These are phyloP conservation scores for Euryodendron excelsum DNA, from an alignment of 148 eudicot genomes.

Conservation along the genomic window DNA sequence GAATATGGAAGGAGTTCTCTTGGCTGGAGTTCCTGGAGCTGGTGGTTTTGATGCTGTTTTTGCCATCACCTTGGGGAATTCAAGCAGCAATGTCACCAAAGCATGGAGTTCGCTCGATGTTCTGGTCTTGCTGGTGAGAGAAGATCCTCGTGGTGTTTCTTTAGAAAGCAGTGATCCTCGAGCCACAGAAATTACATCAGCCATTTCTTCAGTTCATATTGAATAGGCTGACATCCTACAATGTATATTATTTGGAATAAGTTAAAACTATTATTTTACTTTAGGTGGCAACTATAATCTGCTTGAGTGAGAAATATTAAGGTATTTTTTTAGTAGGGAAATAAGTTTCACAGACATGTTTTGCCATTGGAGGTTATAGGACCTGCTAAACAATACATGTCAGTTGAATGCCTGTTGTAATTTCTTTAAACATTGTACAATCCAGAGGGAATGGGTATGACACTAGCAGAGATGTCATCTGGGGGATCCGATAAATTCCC, in stretches of 20 bases:
- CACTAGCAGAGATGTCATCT: not conserved
- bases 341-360: not conserved
- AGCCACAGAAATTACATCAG: constrained; percentile 44
- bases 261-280: not conserved
- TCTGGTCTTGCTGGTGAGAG: constrained; percentile 76
- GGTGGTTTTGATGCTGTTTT: constrained; percentile 93
- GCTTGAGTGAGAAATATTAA: not conserved
- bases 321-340: too few species aligned
- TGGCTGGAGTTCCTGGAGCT: constrained; percentile 97
- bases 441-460: not conserved
- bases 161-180: constrained; percentile 73
- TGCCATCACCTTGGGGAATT: constrained; percentile 63
- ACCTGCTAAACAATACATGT: not conserved
- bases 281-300: not conserved
- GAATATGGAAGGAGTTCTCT: constrained; percentile 78
- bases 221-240: constrained; percentile 12
- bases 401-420: not conserved
- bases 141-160: constrained; percentile 77
- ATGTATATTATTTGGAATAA: not conserved
- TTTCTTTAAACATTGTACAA: not conserved
- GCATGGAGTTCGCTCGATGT: constrained; percentile 73
- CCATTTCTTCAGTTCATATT: constrained; percentile 53
- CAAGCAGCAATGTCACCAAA: constrained; percentile 50
- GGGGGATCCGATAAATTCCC: not conserved
- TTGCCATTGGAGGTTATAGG: not conserved